phyloP scores from a whole-genome alignment of 2,329 filamentous ascomycete genomes.

The Xylariomycetidae sp. region DNA sequence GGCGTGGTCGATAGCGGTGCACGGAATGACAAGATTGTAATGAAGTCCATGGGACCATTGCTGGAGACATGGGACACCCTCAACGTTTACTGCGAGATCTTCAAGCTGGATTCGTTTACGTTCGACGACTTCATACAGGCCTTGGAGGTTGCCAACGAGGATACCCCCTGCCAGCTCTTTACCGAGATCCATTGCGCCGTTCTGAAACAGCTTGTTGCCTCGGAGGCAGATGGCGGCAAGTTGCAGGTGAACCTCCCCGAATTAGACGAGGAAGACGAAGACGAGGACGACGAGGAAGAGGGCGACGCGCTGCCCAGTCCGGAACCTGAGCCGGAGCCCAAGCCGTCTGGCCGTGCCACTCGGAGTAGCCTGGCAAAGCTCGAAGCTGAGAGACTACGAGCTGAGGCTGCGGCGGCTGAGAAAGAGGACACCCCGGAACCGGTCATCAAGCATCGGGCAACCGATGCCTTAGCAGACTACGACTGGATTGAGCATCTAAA shows the following conservation, averaged over 20 bases:
- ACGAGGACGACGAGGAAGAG: slow-evolving; percentile 57
- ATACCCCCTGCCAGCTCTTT: slow-evolving; percentile 75
- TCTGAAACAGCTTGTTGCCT: slow-evolving; percentile 76
- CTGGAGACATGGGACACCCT: slow-evolving; percentile 94
- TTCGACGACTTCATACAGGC: slow-evolving; percentile 94
- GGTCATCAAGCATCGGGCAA: slow-evolving; percentile 57
- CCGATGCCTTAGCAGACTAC: slow-evolving; percentile 67
- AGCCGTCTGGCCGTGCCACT: slow-evolving; percentile 65
- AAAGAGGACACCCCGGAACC: slow-evolving; percentile 41
- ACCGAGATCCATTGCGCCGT: slow-evolving; percentile 89
- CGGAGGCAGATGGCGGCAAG: slow-evolving; percentile 69
- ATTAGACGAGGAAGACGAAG: slow-evolving; percentile 64
- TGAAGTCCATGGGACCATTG: slow-evolving; percentile 78
- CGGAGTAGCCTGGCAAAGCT: slow-evolving; percentile 79
- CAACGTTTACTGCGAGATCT: slow-evolving; percentile 96
- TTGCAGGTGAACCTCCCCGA: slow-evolving; percentile 74
- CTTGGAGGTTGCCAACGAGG: slow-evolving; percentile 68
- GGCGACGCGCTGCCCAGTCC: slow-evolving; percentile 49
- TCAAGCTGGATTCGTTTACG: slow-evolving; percentile 91
- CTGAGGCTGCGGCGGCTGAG: slow-evolving; percentile 51
- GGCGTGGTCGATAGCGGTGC: slow-evolving; percentile 39
- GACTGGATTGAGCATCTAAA: slow-evolving; percentile 82
- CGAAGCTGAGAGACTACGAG: slow-evolving; percentile 64
- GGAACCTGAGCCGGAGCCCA: slow-evolving; percentile 64
- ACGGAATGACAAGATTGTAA: slow-evolving; percentile 58